Percentiles rank a stretch among this genome's conserved stretches.
These are phyloP conservation scores for Neoboletus subvelutipes DNA, from an alignment of 768 basidiomycete species.

Conservation along the genomic window DNA sequence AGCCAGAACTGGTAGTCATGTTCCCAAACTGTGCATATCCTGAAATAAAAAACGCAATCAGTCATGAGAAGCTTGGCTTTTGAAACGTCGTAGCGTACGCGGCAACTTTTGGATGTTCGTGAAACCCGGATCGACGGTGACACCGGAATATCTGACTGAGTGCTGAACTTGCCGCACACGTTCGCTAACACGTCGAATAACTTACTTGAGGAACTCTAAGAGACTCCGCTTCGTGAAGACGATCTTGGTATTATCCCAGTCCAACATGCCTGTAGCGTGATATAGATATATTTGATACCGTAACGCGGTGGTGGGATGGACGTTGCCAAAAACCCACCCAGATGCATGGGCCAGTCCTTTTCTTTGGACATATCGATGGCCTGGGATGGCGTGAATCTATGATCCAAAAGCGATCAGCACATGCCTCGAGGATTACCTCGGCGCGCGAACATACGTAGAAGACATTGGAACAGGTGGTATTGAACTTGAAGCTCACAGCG, in stretches of 20 bases:
- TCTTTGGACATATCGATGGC: constrained; percentile 63
- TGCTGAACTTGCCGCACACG: constrained; percentile 25
- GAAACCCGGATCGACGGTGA: constrained; percentile 76
- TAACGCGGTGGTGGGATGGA: neutral
- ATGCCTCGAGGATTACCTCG: neutral
- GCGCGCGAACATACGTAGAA: constrained; percentile 22
- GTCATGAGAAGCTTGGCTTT: neutral
- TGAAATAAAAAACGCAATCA: constrained; percentile 28
- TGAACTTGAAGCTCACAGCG: neutral
- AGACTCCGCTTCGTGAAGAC: constrained; percentile 78
- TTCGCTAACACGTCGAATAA: neutral
- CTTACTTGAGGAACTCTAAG: constrained; percentile 76
- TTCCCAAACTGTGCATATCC: constrained; percentile 75
- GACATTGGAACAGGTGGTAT: constrained; percentile 14
- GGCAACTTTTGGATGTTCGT: constrained; percentile 73
- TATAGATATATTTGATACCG: neutral
- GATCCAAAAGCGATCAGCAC: neutral
- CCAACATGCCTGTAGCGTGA: constrained; percentile 59
- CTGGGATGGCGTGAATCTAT: constrained; percentile 58
- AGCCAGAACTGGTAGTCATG: constrained; percentile 20
- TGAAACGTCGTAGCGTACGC: constrained; percentile 40
- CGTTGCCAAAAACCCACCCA: constrained; percentile 46
- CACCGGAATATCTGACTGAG: constrained; percentile 60
- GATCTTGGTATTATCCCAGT: constrained; percentile 76
- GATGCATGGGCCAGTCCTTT: constrained; percentile 66